phyloP scores from a whole-genome alignment of 306 rosid species.

The Inga laurina region DNA sequence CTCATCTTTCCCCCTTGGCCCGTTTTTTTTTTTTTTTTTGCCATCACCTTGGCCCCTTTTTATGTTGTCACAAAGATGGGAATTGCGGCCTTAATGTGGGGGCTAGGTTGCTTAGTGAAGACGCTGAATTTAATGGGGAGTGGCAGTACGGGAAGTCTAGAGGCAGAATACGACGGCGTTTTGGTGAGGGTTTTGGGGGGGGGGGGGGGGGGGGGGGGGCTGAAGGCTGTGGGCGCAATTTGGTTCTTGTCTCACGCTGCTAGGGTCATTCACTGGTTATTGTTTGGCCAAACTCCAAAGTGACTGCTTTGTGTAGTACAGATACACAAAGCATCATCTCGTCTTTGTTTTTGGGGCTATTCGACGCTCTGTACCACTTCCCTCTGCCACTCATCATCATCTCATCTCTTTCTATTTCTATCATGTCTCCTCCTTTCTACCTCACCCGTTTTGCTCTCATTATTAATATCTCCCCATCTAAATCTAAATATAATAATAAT shows the following conservation, averaged over 20 bases:
- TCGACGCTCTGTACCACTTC: not conserved
- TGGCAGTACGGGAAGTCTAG: not conserved
- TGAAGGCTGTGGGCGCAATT: not conserved
- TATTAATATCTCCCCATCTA: not conserved
- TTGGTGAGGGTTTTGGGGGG: not conserved
- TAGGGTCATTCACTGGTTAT: not conserved
- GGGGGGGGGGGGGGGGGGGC: not conserved
- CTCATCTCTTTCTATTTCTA: no score
- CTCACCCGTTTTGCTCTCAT: not conserved
- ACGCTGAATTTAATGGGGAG: not conserved
- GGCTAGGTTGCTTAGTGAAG: not conserved
- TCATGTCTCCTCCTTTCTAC: not conserved
- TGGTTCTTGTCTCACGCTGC: not conserved
- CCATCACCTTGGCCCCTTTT: not conserved
- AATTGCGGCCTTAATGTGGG: not conserved
- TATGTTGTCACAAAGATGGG: not conserved
- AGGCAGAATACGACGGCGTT: not conserved
- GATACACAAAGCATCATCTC: not conserved
- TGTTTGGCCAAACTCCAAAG: not conserved
- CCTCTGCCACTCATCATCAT: no score
- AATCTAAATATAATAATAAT: no score
- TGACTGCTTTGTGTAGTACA: not conserved
- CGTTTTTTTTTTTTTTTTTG: no score
- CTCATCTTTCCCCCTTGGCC: not conserved
- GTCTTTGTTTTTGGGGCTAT: not conserved